Conservation (phyloP, 768 basidiomycete species). For the Gymnopilus junonius region DNA sequence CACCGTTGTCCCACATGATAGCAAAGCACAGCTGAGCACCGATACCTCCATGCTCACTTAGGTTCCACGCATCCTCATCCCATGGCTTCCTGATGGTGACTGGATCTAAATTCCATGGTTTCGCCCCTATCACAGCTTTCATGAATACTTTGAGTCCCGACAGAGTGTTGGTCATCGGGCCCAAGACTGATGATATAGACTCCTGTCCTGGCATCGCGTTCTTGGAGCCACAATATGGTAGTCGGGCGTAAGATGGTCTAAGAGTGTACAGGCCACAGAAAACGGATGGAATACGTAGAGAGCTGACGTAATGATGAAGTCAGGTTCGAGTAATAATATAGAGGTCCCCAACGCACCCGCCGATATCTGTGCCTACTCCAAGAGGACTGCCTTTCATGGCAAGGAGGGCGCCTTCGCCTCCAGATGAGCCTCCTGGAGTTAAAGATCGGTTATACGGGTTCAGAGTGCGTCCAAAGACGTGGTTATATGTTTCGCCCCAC, state of each 20-base stretch:
- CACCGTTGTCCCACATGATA: constrained; percentile 54
- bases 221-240: constrained; percentile 57
- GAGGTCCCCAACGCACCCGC: constrained; percentile 42
- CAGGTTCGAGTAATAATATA: neutral
- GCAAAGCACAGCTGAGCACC: constrained; percentile 47
- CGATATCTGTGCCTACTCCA: constrained; percentile 68
- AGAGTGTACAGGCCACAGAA: constrained; percentile 65
- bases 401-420: constrained; percentile 69
- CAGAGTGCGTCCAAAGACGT: constrained; percentile 63
- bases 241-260: constrained; percentile 56
- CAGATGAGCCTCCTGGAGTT: constrained; percentile 67
- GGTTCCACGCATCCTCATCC: constrained; percentile 46
- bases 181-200: constrained; percentile 57
- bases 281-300: constrained; percentile 58
- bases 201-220: constrained; percentile 62
- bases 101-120: constrained; percentile 64
- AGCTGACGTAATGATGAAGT: constrained; percentile 32
- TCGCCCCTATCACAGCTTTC: constrained; percentile 49
- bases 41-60: constrained; percentile 51
- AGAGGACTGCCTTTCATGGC: constrained; percentile 63
- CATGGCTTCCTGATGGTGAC: constrained; percentile 51
- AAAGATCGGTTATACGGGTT: constrained; percentile 64
- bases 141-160: constrained; percentile 59
- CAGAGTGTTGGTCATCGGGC: constrained; percentile 56
- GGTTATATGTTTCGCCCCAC: constrained; percentile 65